Evolutionary conservation across 345 rosid genomes (phyloP), one percentile per base, ranked within the genome.

Genomic region (Hirschfeldia incana): DNA sequence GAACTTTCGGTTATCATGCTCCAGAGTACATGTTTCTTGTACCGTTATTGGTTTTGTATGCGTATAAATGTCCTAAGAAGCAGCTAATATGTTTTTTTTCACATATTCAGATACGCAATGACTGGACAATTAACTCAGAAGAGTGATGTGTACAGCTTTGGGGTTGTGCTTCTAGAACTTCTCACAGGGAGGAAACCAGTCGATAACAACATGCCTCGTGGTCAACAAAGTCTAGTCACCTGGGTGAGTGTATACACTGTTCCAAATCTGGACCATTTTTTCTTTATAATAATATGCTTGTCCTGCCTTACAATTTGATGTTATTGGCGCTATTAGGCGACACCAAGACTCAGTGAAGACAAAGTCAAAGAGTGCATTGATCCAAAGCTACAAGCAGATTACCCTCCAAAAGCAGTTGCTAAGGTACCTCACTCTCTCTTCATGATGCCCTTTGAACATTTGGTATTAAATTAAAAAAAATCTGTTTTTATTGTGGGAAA

Each of bases 311-410:
- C 55, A 5, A 10, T 4, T 9, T 2, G 5, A 51, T 77, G 71
- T 49, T 58, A 32, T 21, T 61, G 63, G 53, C 64, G 53, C 64
- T 76, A 32, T 76, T 71, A 94, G 98, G 98, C 98, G 37, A 94
- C 98, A 68, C 98, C 98, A 62, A 91, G 98, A 78, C 86, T 94
- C 71, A 94, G 98, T 57, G 98, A 94, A 80, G 98, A 92, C 89
- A 94, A 94, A 75, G 98, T 94, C 30, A 94, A 90, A 73, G 97
- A 94, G 67, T 94, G 98, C 79, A 97, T 94, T 11, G 98, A 94
- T 87, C 98, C 97, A 66, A 94, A 92, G 89, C 89, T 94, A 69
- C 90, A 89, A 76, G 91, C 92, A n/a, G 97, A 94, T n/a, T 92
- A 89, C 79, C 97, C 98, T 49, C 92, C 94, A 8, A 94, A 94